These are phyloP conservation scores for Bacterosira constricta DNA, from an alignment of 108 stramenopile genomes.

Conservation along the genomic window DNA sequence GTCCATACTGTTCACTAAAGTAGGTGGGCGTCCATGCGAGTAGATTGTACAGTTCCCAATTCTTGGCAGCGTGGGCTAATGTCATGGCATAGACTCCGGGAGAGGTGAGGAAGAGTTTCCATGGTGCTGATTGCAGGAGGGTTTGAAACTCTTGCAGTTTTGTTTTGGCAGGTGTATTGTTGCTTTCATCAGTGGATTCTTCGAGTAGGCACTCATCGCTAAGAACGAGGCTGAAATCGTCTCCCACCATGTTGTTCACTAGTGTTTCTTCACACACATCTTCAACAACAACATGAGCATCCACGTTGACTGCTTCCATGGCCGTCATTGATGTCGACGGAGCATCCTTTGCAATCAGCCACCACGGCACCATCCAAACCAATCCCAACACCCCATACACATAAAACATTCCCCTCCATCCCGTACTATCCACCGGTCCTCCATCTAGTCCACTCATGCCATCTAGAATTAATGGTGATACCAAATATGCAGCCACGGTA, in stretches of 20 bases:
- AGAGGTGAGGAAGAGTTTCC: slow-evolving; percentile 67
- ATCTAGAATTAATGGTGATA: slow-evolving; percentile 76
- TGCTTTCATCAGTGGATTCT: too few relatives aligned
- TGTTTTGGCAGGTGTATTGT: too few relatives aligned
- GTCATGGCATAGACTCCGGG: slow-evolving; percentile 79
- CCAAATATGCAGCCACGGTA: slow-evolving; percentile 78
- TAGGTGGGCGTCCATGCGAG: slow-evolving; percentile 91
- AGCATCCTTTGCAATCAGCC: slow-evolving; percentile 64
- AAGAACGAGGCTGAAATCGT: slow-evolving; percentile 54
- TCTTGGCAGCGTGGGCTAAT: slow-evolving; percentile 87
- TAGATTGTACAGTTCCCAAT: slow-evolving; percentile 88
- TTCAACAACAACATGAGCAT: too few relatives aligned
- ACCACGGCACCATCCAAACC: slow-evolving; percentile 77
- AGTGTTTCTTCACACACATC: slow-evolving; percentile 34
- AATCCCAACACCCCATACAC: slow-evolving; percentile 77
- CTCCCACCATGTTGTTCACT: slow-evolving; percentile 35
- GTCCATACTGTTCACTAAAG: slow-evolving; percentile 81
- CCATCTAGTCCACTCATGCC: slow-evolving; percentile 44
- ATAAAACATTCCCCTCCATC: slow-evolving; percentile 79
- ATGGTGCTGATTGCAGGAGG: slow-evolving; percentile 59
- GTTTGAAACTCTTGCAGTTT: slow-evolving; percentile 4
- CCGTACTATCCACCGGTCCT: slow-evolving; percentile 33
- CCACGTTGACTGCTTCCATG: too few relatives aligned
- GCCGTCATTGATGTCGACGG: too few relatives aligned
- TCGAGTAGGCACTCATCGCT: slow-evolving; percentile 26